Percentiles rank a stretch among this genome's conserved stretches.
Evolutionary conservation across 306 rosid genomes (phyloP).

Genomic region (Prunus campanulata): DNA sequence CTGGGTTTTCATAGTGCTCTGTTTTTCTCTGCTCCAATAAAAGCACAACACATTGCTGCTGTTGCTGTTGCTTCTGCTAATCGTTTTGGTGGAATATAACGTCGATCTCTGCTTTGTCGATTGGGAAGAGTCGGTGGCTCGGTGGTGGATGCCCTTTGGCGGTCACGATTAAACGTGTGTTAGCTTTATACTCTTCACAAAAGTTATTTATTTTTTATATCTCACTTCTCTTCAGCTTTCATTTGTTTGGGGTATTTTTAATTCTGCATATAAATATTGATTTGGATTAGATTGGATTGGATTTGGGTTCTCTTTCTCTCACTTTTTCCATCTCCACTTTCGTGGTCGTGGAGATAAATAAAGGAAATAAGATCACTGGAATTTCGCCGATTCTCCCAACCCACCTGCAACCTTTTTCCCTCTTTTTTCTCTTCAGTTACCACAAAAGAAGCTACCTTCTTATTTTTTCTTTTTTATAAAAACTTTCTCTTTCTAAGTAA

Average conservation of each 20-base stretch:
- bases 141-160: too few species aligned
- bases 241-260: neutral
- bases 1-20: too few species aligned
- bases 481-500: neutral
- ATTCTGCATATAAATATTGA: neutral
- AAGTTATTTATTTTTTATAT: too few species aligned
- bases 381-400: constrained; percentile 35
- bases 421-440: constrained; percentile 3
- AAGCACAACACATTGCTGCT: too few species aligned
- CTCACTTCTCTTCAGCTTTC: neutral
- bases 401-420: constrained; percentile 31
- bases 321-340: constrained; percentile 11
- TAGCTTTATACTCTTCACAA: too few species aligned
- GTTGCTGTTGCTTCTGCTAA: too few species aligned
- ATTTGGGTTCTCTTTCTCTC: neutral
- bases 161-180: too few species aligned
- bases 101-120: too few species aligned
- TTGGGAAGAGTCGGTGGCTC: too few species aligned
- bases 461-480: neutral
- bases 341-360: constrained; percentile 21
- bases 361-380: constrained; percentile 12
- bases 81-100: too few species aligned
- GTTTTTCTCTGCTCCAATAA: too few species aligned
- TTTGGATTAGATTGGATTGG: neutral
- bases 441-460: neutral